Evolutionary conservation across 2,329 filamentous ascomycete genomes (phyloP).

Genomic region (Pseudogymnoascus sp.): DNA sequence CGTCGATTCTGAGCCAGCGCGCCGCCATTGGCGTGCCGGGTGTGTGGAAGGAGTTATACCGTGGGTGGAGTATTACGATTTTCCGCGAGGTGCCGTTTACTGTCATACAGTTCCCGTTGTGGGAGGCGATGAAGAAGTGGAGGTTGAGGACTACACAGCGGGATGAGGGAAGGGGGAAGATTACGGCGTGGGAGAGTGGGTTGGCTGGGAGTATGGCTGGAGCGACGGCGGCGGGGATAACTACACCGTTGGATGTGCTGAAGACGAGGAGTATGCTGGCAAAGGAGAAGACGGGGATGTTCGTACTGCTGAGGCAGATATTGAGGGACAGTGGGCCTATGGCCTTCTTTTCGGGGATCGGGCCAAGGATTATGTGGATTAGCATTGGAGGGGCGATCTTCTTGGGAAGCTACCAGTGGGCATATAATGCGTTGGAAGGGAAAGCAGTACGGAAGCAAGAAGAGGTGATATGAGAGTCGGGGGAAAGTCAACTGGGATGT

Average conservation of each 20-base stretch:
- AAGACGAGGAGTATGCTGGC: slow-evolving; percentile 97
- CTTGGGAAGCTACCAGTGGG: slow-evolving; percentile 86
- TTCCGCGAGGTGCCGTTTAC: slow-evolving; percentile 97
- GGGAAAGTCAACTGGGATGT: not conserved
- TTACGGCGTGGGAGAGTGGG: slow-evolving; percentile 72
- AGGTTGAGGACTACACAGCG: slow-evolving; percentile 39
- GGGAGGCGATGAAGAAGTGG: slow-evolving; percentile 84
- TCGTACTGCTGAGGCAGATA: slow-evolving; percentile 56
- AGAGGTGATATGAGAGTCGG: not conserved
- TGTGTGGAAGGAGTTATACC: slow-evolving; percentile 79
- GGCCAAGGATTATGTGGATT: slow-evolving; percentile 88
- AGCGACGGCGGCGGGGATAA: slow-evolving; percentile 76
- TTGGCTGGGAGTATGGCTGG: slow-evolving; percentile 79
- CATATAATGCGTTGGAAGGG: slow-evolving; percentile 63
- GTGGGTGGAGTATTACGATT: slow-evolving; percentile 87
- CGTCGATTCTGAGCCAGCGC: slow-evolving; percentile 56
- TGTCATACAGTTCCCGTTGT: slow-evolving; percentile 92
- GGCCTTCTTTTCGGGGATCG: slow-evolving; percentile 69
- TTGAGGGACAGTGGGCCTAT: slow-evolving; percentile 54
- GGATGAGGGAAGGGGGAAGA: slow-evolving; percentile 30
- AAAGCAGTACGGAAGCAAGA: slow-evolving; percentile 9
- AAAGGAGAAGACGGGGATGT: slow-evolving; percentile 54
- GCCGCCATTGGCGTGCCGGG: slow-evolving; percentile 39
- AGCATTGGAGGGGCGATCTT: slow-evolving; percentile 92
- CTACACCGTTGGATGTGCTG: slow-evolving; percentile 89